Percentiles rank a stretch among this genome's conserved stretches.
Evolutionary conservation across 169 alveolate species (phyloP).

Genomic region (Plasmodium knowlesi): DNA sequence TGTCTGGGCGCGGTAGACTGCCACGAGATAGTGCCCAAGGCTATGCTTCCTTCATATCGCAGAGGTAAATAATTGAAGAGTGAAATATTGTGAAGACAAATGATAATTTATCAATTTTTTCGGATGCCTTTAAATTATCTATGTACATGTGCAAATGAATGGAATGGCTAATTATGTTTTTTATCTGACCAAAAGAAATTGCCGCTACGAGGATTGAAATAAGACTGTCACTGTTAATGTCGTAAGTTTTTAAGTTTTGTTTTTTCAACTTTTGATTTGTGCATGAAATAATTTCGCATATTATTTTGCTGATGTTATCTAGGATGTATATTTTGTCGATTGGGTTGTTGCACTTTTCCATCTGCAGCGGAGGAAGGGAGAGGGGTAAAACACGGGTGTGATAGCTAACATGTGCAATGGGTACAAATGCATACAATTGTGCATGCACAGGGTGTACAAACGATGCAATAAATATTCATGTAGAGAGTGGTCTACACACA

Average conservation of each 20-base stretch:
- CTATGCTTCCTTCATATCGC: constrained; percentile 51
- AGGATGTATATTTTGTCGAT: constrained; percentile 58
- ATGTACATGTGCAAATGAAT: constrained; percentile 74
- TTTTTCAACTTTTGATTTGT: constrained; percentile 31
- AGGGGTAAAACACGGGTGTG: neutral
- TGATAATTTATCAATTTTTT: constrained; percentile 75
- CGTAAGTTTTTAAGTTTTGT: constrained; percentile 36
- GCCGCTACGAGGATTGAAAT: constrained; percentile 56
- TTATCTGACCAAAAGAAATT: constrained; percentile 54
- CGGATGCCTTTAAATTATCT: constrained; percentile 62
- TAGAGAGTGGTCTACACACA: neutral
- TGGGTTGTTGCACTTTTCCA: constrained; percentile 64
- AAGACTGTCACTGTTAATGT: constrained; percentile 64
- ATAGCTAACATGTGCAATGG: neutral
- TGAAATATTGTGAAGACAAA: constrained; percentile 72
- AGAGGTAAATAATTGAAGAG: constrained; percentile 69
- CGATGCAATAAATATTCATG: neutral
- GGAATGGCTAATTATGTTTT: constrained; percentile 67
- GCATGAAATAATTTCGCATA: constrained; percentile 61
- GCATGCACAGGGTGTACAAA: neutral
- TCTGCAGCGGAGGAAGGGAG: constrained; percentile 11
- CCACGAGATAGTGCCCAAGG: neutral
- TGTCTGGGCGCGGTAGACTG: neutral
- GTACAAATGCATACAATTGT: neutral
- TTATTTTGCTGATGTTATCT: constrained; percentile 56